These are phyloP conservation scores for Dioscorea alata DNA, from an alignment of 106 monocot genomes.

Conservation along the genomic window DNA sequence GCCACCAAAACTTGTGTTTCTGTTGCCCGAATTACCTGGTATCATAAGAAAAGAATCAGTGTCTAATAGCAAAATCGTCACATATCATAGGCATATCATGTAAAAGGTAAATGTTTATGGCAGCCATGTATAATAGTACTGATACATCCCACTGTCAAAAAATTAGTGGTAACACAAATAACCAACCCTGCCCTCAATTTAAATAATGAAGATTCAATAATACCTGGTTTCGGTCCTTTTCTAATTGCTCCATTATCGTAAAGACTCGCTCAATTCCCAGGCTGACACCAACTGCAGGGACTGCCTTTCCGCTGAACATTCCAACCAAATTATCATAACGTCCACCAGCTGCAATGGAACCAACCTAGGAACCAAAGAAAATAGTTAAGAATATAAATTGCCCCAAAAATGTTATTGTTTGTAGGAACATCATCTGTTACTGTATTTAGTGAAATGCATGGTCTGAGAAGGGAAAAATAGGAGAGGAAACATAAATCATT, in stretches of 20 bases:
- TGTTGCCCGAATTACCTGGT: conserved; percentile 65
- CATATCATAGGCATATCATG: not conserved
- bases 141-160: not conserved
- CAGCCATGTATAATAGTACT: not conserved
- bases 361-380: conserved; percentile 51
- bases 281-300: conserved; percentile 94
- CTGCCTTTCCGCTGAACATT: conserved; percentile 97
- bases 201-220: no score
- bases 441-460: no score
- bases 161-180: not conserved
- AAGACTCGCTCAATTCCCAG: conserved; percentile 97
- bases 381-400: not conserved
- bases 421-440: no score
- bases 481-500: no score
- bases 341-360: conserved; percentile 96
- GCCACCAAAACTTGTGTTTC: conserved; percentile 93
- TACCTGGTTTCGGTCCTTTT: conserved; percentile 63
- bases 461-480: no score
- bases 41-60: not conserved
- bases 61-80: not conserved
- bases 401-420: no score
- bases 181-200: no score
- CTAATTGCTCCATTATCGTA: conserved; percentile 80
- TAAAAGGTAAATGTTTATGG: not conserved
- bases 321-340: conserved; percentile 97